phyloP scores from a whole-genome alignment of 129 eudicot species.

The Apium graveolens region DNA sequence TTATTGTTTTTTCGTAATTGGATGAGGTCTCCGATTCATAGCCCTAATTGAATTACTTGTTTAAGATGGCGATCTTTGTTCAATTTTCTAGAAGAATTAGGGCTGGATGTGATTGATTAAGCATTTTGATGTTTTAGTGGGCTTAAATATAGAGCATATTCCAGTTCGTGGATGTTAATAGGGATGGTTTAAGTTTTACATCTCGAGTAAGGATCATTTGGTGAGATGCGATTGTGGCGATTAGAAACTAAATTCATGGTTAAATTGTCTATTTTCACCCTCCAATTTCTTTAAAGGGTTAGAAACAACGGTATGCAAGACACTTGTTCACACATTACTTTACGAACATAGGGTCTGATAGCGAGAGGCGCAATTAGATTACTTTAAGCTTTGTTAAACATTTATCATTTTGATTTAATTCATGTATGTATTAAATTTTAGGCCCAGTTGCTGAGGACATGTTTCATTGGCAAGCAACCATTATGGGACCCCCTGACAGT shows the following conservation, averaged over 20 bases:
- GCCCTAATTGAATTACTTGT: no score
- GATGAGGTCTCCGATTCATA: no score
- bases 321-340: no score
- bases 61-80: no score
- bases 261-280: neutral
- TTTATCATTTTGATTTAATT: neutral
- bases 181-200: neutral
- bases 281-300: neutral
- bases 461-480: constrained; percentile 18
- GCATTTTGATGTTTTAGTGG: neutral
- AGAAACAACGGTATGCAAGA: no score
- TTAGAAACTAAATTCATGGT: neutral
- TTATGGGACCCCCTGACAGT: constrained; percentile 16
- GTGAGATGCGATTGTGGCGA: neutral
- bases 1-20: no score
- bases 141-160: neutral
- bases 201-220: neutral
- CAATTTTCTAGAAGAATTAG: neutral
- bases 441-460: constrained; percentile 16
- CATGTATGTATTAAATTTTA: neutral
- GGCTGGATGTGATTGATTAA: neutral
- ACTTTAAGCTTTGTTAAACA: neutral
- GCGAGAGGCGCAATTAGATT: no score
- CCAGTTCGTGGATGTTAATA: neutral
- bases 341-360: neutral